A percentile compares a stretch with the other conserved stretches of the same genome.
These are phyloP conservation scores for Tarenaya hassleriana DNA, from an alignment of 345 rosid genomes.

Conservation along the genomic window DNA sequence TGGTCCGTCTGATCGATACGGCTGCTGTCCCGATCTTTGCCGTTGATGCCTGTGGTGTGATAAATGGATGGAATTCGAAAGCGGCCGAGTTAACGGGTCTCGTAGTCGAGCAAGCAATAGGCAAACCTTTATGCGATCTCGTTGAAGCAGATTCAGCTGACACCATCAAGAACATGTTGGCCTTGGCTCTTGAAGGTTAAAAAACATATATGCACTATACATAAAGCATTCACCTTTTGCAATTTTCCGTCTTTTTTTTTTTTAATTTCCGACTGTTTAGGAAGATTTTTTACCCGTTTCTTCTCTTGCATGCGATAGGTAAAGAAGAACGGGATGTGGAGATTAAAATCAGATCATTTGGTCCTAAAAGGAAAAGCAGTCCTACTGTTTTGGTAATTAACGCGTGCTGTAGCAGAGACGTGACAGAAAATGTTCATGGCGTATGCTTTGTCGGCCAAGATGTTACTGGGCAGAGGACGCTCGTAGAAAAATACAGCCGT, in stretches of 20 bases:
- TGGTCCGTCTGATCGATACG: conserved; percentile 84
- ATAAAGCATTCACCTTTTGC: conserved; percentile 9
- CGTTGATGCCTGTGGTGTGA: conserved; percentile 54
- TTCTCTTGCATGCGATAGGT: conserved; percentile 47
- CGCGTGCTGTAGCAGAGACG: conserved; percentile 71
- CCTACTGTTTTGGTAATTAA: conserved; percentile 57
- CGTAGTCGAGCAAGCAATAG: conserved; percentile 64
- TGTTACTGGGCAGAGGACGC: conserved; percentile 51
- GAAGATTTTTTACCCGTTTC: conserved; percentile 24
- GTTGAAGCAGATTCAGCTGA: conserved; percentile 44
- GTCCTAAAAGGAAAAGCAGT: conserved; percentile 38
- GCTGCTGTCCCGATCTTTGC: conserved; percentile 81
- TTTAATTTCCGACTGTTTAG: conserved; percentile 18
- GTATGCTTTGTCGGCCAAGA: conserved; percentile 85
- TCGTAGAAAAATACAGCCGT: conserved; percentile 49
- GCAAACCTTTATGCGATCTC: conserved; percentile 48
- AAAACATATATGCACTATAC: conserved; percentile 1
- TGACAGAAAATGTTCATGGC: conserved; percentile 48
- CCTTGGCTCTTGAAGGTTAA: conserved; percentile 61
- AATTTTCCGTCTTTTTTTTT: conserved; percentile 4
- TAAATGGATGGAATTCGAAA: conserved; percentile 84
- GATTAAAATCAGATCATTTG: conserved; percentile 55
- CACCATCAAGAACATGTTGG: conserved; percentile 37
- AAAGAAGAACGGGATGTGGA: conserved; percentile 59
- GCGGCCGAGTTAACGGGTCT: conserved; percentile 69